These are phyloP conservation scores for Volvariella volvacea DNA, from an alignment of 1,284 basidiomycete genomes.

Conservation along the genomic window DNA sequence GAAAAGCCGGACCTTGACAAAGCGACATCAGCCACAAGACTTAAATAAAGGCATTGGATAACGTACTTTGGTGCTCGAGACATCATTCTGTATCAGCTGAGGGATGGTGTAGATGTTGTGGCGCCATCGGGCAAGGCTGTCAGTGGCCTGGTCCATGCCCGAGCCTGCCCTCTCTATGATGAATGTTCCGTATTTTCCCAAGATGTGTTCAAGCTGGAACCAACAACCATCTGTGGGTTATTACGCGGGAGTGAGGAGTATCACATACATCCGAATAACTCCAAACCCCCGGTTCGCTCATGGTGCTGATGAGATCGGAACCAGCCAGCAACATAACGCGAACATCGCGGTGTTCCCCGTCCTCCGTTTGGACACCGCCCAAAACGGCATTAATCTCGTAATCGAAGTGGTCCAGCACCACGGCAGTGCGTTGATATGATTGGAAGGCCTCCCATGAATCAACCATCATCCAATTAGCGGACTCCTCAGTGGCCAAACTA, in stretches of 20 bases:
- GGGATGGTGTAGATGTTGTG: constrained; percentile 92
- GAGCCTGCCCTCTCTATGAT: constrained; percentile 95
- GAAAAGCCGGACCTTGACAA: constrained; percentile 65
- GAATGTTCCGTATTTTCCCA: constrained; percentile 90
- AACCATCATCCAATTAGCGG: constrained; percentile 83
- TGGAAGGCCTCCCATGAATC: constrained; percentile 97
- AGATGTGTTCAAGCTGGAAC: constrained; percentile 84
- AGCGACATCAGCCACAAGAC: constrained; percentile 5
- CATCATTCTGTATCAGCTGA: constrained; percentile 98
- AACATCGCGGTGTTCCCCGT: constrained; percentile 59
- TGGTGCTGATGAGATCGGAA: constrained; percentile 95
- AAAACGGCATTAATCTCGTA: constrained; percentile 83
- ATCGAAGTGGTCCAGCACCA: constrained; percentile 95
- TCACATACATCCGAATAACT: constrained; percentile 79
- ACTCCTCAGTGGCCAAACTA: constrained; percentile 77
- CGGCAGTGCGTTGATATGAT: constrained; percentile 89
- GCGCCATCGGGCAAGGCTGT: constrained; percentile 71
- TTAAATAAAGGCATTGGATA: constrained; percentile 1
- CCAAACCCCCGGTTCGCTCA: constrained; percentile 99
- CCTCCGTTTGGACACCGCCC: constrained; percentile 62
- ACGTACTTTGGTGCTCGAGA: constrained; percentile 88
- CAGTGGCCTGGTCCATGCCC: constrained; percentile 80
- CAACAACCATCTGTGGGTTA: background rate
- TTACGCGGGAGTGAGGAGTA: background rate
- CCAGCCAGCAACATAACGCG: constrained; percentile 94